Percentiles rank a stretch among this genome's conserved stretches.
Conservation (phyloP, 1,284 basidiomycete genomes). For the Naganishia sp. region DNA sequence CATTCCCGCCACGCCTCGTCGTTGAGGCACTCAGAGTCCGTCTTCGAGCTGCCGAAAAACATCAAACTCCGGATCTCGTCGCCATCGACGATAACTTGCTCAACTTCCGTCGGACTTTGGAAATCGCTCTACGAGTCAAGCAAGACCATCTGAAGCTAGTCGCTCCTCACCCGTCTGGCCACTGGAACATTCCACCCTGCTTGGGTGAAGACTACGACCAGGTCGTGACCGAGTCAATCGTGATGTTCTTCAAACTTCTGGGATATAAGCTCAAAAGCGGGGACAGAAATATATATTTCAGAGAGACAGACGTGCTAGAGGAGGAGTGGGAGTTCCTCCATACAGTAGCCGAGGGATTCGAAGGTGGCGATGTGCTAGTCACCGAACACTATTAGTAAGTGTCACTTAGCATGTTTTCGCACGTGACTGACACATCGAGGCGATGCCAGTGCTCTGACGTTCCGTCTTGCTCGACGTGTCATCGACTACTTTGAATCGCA, state of each 20-base stretch:
- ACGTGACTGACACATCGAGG: not conserved
- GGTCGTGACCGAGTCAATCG: conserved; percentile 82
- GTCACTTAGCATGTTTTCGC: conserved; percentile 11
- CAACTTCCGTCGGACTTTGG: conserved; percentile 87
- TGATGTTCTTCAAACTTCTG: conserved; percentile 89
- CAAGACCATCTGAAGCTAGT: conserved; percentile 88
- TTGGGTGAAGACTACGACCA: conserved; percentile 86
- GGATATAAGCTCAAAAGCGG: conserved; percentile 95
- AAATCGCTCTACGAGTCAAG: conserved; percentile 91
- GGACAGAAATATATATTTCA: conserved; percentile 89
- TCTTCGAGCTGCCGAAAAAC: conserved; percentile 84
- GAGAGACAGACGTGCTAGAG: conserved; percentile 96
- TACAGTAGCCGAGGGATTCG: conserved; percentile 84
- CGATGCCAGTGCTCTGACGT: conserved; percentile 73
- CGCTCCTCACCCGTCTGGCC: conserved; percentile 76
- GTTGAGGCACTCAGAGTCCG: conserved; percentile 87
- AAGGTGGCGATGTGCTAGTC: conserved; percentile 86
- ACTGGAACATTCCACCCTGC: conserved; percentile 86
- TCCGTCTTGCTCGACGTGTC: conserved; percentile 70
- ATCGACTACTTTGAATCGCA: conserved; percentile 93
- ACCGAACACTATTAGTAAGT: conserved; percentile 89
- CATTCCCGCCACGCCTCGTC: conserved; percentile 91
- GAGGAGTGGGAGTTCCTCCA: conserved; percentile 95
- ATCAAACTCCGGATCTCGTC: conserved; percentile 79
- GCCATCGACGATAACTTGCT: conserved; percentile 96